A percentile compares a stretch with the other conserved stretches of the same genome.
Evolutionary conservation across 2,329 filamentous ascomycete species (phyloP).

Genomic region (Apiospora saccharicola): DNA sequence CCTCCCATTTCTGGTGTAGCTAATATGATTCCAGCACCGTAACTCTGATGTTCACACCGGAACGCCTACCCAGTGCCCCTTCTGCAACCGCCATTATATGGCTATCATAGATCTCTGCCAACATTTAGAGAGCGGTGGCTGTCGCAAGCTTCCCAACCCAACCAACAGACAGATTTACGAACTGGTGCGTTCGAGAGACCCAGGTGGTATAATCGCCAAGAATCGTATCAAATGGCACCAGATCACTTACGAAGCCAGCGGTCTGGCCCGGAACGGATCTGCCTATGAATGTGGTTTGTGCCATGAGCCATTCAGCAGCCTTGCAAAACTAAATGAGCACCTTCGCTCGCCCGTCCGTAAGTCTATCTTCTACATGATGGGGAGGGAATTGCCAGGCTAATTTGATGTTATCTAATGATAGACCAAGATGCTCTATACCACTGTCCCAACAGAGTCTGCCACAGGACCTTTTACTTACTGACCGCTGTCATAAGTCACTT

Average conservation of each 20-base stretch:
- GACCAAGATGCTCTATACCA: constrained; percentile 50
- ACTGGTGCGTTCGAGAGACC: constrained; percentile 55
- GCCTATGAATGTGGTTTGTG: constrained; percentile 64
- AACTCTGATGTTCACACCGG: constrained; percentile 59
- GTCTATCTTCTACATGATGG: constrained; percentile 29
- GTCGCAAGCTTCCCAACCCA: constrained; percentile 51
- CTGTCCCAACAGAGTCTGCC: constrained; percentile 47
- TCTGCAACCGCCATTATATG: constrained; percentile 55
- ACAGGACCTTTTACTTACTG: constrained; percentile 48
- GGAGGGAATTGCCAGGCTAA: neutral
- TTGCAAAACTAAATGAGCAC: constrained; percentile 56
- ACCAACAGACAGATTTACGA: constrained; percentile 57
- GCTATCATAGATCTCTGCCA: constrained; percentile 61
- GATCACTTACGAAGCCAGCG: constrained; percentile 45
- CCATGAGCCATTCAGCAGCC: constrained; percentile 47
- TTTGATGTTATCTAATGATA: constrained; percentile 24
- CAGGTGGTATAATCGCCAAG: constrained; percentile 56
- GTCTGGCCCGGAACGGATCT: constrained; percentile 60
- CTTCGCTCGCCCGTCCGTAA: constrained; percentile 60
- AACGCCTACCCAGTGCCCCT: constrained; percentile 57
- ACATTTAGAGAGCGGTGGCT: constrained; percentile 64
- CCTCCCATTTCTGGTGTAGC: too few species aligned
- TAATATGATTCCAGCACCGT: constrained; percentile 54
- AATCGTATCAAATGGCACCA: constrained; percentile 56
- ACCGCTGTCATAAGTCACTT: constrained; percentile 51